Evolutionary conservation across 805 yeast genomes (phyloP).

Genomic region (Saturnispora ahearnii): DNA sequence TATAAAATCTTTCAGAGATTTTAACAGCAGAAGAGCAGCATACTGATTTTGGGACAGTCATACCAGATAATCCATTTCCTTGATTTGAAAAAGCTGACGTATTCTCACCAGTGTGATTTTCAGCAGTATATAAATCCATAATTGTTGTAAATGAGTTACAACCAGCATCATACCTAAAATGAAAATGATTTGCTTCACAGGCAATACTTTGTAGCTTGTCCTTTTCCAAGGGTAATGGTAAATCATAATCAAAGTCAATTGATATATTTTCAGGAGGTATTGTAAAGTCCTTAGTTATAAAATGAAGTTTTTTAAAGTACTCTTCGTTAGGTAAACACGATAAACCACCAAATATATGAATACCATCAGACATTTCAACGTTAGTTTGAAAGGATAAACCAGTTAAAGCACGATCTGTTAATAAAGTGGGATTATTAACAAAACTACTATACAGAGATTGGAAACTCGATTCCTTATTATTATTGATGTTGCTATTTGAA

Average conservation of each 20-base stretch:
- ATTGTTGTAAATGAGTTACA: slow-evolving; percentile 30
- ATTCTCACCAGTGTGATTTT: not conserved
- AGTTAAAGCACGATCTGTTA: slow-evolving; percentile 35
- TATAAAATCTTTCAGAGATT: slow-evolving; percentile 47
- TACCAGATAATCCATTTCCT: not conserved
- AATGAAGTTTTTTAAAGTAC: slow-evolving; percentile 19
- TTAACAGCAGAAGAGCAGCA: slow-evolving; percentile 39
- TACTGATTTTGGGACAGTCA: slow-evolving; percentile 40
- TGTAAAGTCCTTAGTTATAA: slow-evolving; percentile 25
- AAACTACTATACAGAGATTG: slow-evolving; percentile 16
- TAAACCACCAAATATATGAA: slow-evolving; percentile 41
- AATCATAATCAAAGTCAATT: slow-evolving; percentile 27
- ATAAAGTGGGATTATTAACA: slow-evolving; percentile 27
- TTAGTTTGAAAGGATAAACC: slow-evolving; percentile 36
- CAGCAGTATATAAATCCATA: slow-evolving; percentile 9
- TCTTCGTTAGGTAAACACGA: slow-evolving; percentile 15
- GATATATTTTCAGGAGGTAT: slow-evolving; percentile 27
- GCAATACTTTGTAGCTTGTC: slow-evolving; percentile 35
- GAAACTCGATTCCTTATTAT: not conserved
- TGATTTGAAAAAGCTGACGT: not conserved
- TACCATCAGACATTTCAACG: slow-evolving; percentile 30
- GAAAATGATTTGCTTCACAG: slow-evolving; percentile 30
- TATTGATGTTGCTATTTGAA: not conserved
- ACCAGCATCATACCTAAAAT: slow-evolving; percentile 32
- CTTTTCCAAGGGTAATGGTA: slow-evolving; percentile 39